These are phyloP conservation scores for Carex myosuroides DNA, from an alignment of 176 grass and related monocot genomes.

Conservation along the genomic window DNA sequence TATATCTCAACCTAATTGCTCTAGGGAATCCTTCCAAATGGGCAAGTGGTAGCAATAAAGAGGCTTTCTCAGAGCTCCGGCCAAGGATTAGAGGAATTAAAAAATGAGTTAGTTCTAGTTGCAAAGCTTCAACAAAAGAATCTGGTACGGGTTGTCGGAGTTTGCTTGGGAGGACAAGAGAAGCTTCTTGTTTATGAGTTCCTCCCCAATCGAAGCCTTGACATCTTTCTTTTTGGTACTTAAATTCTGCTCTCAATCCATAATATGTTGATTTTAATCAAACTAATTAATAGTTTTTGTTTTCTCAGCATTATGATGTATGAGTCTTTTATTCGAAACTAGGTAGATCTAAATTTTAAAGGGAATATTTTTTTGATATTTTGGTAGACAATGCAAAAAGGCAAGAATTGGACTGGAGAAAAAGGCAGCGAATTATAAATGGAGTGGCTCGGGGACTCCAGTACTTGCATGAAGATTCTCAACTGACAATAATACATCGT, in stretches of 20 bases:
- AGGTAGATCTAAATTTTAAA: neutral
- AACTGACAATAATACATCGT: conserved; percentile 44
- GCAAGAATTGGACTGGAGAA: conserved; percentile 34
- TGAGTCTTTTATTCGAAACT: neutral
- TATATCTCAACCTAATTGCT: neutral
- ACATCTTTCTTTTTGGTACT: conserved; percentile 36
- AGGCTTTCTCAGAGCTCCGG: neutral
- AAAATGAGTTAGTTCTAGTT: conserved; percentile 38
- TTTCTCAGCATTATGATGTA: neutral
- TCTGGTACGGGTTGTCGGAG: conserved; percentile 25
- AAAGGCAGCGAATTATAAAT: conserved; percentile 28
- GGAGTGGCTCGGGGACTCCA: conserved; percentile 42
- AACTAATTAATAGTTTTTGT: neutral
- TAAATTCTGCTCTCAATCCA: neutral
- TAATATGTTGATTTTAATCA: neutral
- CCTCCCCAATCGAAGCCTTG: conserved; percentile 35
- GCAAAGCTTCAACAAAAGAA: conserved; percentile 49
- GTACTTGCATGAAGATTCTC: conserved; percentile 54
- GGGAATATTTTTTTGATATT: neutral
- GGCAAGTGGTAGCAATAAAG: conserved; percentile 28
- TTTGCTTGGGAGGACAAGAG: conserved; percentile 30
- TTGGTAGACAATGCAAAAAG: conserved; percentile 27
- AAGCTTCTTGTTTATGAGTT: conserved; percentile 44
- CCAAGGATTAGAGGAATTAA: conserved; percentile 25
- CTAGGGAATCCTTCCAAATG: conserved; percentile 21